Evolutionary conservation across 192 early-diverging fungal genomes (phyloP).

Genomic region (Coemansia nantahalensis): DNA sequence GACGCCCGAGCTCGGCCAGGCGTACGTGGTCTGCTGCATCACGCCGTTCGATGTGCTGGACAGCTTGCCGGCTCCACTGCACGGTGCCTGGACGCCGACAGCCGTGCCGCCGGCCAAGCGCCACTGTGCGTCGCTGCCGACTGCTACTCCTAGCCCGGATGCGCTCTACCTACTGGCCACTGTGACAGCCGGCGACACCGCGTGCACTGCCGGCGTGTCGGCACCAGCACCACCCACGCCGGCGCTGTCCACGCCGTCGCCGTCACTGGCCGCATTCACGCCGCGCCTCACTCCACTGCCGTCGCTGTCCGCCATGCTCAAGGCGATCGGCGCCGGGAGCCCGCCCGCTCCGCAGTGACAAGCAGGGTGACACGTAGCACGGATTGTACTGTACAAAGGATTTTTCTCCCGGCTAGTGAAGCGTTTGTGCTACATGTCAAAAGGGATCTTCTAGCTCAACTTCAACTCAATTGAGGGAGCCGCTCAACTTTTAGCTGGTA

Average conservation of each 20-base stretch:
- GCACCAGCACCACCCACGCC: conserved; percentile 19
- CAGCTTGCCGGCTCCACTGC: conserved; percentile 2
- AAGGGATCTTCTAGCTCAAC: too few species aligned
- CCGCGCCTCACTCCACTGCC: conserved; percentile 21
- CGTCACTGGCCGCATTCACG: conserved; percentile 9
- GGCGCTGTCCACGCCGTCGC: conserved; percentile 16
- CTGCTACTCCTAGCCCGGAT: not conserved
- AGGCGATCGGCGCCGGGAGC: conserved; percentile 1
- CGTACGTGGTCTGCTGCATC: conserved; percentile 41
- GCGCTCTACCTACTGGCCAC: conserved; percentile 37
- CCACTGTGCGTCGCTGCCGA: not conserved
- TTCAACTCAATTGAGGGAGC: too few species aligned
- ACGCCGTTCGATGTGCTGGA: conserved; percentile 29
- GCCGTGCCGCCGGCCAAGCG: conserved; percentile 7
- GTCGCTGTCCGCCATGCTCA: conserved; percentile 35
- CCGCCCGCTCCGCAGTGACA: too few species aligned
- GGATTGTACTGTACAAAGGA: too few species aligned
- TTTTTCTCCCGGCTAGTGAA: too few species aligned
- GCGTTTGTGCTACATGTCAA: too few species aligned
- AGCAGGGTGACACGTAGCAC: not conserved
- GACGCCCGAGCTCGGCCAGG: conserved; percentile 16
- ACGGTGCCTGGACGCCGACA: conserved; percentile 2
- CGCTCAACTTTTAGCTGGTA: too few species aligned
- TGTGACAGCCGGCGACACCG: conserved; percentile 17
- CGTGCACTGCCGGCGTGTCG: conserved; percentile 2